Base-by-base conservation (phyloP, 257 asterid species). In the Penstemon newberryi region DNA sequence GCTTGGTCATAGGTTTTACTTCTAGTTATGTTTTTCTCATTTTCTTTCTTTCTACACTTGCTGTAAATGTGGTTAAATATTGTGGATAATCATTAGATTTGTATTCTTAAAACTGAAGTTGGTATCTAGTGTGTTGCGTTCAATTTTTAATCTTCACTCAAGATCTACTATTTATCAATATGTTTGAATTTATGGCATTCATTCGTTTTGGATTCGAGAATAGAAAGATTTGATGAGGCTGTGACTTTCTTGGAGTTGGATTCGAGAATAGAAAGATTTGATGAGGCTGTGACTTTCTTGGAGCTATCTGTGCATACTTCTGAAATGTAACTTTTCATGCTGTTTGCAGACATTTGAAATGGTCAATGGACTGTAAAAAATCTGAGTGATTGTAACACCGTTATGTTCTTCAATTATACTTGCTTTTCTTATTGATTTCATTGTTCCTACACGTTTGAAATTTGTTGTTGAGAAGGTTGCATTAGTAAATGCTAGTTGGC, bases 341-440 rank as follows among this genome's bases (percentile, higher is more conserved):
- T 57, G 41, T 58, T 64, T 65, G 50, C 50, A 18, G 42, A 42
- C 39, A 57, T 65, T 53, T 2, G 47, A 70, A 76, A 8, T 70
- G 33, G 55, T 71, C 41, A 47, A 47, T 33, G 45, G 4, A 63
- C 40, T 56, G 61, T 45, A 25, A 25, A 36, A 56, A 46, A 57
- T 11, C 54, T 19, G 52, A 41, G 52, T 53, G 19, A 11, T 77
- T 15, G 49, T 42, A 43, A 38, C 47, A 8, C 67, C 47, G 25
- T n/a, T 49, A 18, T 50, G 46, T 45, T 43, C 69, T 47, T 51
- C 5, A 57, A 18, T 43, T 42, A 49, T 54, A 39, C 49, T 45
- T 62, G 55, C 19, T 42, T 62, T 5, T 55, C 15, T 53, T 15
- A 3, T 60, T 59, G 52, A 42, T 55, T 67, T 67, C 25, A 63